Evolutionary conservation across 805 yeast genomes (phyloP), one percentile per base, ranked within the genome.

Genomic region (Starmera caribaea): DNA sequence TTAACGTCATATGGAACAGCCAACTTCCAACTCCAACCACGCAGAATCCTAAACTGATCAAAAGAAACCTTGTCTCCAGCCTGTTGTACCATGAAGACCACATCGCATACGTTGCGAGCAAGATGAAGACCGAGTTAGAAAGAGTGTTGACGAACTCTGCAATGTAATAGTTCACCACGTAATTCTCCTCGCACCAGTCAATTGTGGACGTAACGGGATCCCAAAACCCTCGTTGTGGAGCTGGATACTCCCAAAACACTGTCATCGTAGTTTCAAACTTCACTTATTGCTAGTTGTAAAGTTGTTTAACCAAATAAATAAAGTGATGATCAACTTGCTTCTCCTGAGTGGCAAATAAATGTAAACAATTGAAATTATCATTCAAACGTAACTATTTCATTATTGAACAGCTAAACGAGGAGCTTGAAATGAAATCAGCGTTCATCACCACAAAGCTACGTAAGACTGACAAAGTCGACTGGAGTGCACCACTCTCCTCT

Each of bases 101-200:
- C 33, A 87, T 68, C 16, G 89, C 79, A 54, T 68, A 81, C n/a
- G 53, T 36, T 0, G 94, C 95, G 16, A 76, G 58, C 7, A 71
- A 49, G 32, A 74, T 62, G 49, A 76, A 78, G 29, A 66, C 65
- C 2, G 70, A 61, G 47, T 92, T 92, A 34, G 98, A 87, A 24
- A 78, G 51, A 3, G 97, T 85, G 56, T 92, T 92, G 43, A 90
- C 71, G 41, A 86, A 82, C 58, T 92, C 98, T 4, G 97, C 97
- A 39, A 92, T 70, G 53, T 84, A 92, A 11, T 73, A 73, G 11
- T 90, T 73, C 2, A 89, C 84, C 10, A 88, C 90, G 57, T 90
- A 90, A 64, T 90, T 90, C 60, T 92, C 97, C 55, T 90, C 98
- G 62, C 98, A 90, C 97, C 97, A 90, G 55, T 90, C 98, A 31